Conservation (phyloP, 345 rosid genomes). For the Heritiera littoralis region DNA sequence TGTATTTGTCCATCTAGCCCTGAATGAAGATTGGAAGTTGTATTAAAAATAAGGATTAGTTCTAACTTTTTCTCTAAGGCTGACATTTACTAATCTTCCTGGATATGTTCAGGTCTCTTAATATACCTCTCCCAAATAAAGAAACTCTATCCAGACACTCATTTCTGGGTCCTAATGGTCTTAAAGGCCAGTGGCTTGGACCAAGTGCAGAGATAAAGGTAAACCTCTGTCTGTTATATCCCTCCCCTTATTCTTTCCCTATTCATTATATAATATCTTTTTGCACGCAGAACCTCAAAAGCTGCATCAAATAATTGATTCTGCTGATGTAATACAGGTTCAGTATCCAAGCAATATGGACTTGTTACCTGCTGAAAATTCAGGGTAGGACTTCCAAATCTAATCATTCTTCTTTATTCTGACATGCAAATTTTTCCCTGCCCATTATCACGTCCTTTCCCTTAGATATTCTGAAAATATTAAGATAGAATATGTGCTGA, state of each 20-base stretch:
- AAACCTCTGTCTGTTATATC: conserved; percentile 13
- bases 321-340: conserved; percentile 49
- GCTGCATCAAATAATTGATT: conserved; percentile 23
- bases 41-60: conserved; percentile 4
- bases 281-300: conserved; percentile 23
- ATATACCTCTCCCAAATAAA: conserved; percentile 62
- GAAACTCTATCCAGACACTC: conserved; percentile 97
- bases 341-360: conserved; percentile 77
- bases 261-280: background rate
- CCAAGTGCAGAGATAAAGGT: conserved; percentile 83
- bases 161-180: conserved; percentile 86
- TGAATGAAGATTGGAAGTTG: background rate
- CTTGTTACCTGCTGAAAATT: conserved; percentile 45
- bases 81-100: background rate
- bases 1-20: background rate
- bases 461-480: conserved; percentile 12
- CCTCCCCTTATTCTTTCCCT: conserved; percentile 9
- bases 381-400: conserved; percentile 39
- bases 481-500: conserved; percentile 2
- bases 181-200: conserved; percentile 79
- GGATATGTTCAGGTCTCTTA: conserved; percentile 54
- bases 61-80: background rate
- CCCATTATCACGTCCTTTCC: background rate
- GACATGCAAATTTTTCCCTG: background rate
- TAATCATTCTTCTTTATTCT: background rate